These are phyloP conservation scores for Daldinia sp. DNA, from an alignment of 2,329 filamentous ascomycete species.

Conservation along the genomic window DNA sequence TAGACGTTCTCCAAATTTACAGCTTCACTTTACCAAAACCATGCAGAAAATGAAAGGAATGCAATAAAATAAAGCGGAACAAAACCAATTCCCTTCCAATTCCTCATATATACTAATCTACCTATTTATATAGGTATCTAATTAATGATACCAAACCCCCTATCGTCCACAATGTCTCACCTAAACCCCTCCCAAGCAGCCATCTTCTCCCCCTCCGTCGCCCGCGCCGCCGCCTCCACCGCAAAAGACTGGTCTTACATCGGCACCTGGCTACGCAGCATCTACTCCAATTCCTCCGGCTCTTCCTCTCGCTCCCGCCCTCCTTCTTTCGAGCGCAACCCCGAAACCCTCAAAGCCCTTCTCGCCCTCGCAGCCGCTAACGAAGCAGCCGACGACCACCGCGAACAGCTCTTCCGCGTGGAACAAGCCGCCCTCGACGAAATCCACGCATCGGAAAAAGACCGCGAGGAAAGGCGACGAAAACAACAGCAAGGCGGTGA, in stretches of 20 bases:
- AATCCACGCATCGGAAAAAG: conserved; percentile 52
- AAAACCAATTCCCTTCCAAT: neutral
- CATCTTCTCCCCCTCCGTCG: conserved; percentile 76
- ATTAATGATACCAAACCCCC: too few species aligned
- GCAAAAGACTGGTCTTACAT: conserved; percentile 93
- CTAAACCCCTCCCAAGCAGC: conserved; percentile 48
- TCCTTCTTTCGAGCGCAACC: conserved; percentile 86
- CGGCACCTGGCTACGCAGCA: conserved; percentile 82
- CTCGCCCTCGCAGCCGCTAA: conserved; percentile 80
- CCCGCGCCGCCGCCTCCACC: conserved; percentile 80
- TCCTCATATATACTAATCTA: conserved; percentile 3
- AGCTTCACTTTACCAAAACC: neutral
- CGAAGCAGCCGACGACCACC: conserved; percentile 81
- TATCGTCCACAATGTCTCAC: conserved; percentile 49
- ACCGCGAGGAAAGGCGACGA: conserved; percentile 51
- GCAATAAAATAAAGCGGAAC: neutral
- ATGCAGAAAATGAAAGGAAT: neutral
- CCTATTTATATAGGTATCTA: conserved; percentile 15
- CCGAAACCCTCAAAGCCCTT: conserved; percentile 81
- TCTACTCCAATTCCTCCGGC: conserved; percentile 56
- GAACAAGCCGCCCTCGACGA: conserved; percentile 71
- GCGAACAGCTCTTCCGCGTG: conserved; percentile 66
- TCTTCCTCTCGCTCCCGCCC: conserved; percentile 57
- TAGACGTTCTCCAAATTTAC: conserved; percentile 2
- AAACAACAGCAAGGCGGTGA: conserved; percentile 20